Percentiles rank a stretch among this genome's conserved stretches.
Evolutionary conservation across 208 protist genomes (phyloP).

Genomic region (Crithidia fasciculata): DNA sequence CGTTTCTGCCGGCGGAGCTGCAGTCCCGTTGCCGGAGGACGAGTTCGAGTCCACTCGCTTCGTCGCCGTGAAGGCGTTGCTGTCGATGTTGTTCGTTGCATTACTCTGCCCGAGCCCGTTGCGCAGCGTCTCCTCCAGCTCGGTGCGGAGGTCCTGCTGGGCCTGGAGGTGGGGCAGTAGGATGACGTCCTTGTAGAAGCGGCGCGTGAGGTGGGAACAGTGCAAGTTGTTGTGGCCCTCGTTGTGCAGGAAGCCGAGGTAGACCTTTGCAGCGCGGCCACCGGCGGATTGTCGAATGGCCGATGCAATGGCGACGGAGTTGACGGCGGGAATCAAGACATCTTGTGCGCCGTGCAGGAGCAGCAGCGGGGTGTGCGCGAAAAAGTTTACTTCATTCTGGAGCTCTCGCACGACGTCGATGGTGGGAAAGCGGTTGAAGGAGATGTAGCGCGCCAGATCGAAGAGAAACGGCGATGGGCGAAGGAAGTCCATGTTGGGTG

Average conservation of each 20-base stretch:
- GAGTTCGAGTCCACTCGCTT: constrained; percentile 4
- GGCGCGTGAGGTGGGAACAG: constrained; percentile 36
- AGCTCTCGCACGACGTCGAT: constrained; percentile 37
- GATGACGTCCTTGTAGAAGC: constrained; percentile 59
- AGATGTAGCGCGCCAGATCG: constrained; percentile 35
- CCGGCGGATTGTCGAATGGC: constrained; percentile 36
- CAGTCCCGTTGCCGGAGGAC: background rate
- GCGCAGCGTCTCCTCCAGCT: constrained; percentile 27
- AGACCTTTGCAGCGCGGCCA: constrained; percentile 34
- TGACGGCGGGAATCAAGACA: constrained; percentile 35
- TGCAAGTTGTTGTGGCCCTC: constrained; percentile 44
- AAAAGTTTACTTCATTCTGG: constrained; percentile 42
- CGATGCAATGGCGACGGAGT: constrained; percentile 45
- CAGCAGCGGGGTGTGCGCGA: constrained; percentile 44
- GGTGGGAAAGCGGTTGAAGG: constrained; percentile 48
- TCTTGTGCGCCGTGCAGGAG: constrained; percentile 49
- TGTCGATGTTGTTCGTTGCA: background rate
- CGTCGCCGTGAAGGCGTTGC: background rate
- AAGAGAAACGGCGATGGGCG: constrained; percentile 31
- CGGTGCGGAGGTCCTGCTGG: constrained; percentile 22
- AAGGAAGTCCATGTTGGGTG: constrained; percentile 14
- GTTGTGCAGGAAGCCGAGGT: constrained; percentile 29
- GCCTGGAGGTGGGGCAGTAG: constrained; percentile 40
- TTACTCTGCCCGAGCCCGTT: constrained; percentile 4
- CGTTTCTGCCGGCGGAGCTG: background rate